Conservation (phyloP, 2,329 filamentous ascomycete species). For the Ophiocordyceps camponoti-saundersi region DNA sequence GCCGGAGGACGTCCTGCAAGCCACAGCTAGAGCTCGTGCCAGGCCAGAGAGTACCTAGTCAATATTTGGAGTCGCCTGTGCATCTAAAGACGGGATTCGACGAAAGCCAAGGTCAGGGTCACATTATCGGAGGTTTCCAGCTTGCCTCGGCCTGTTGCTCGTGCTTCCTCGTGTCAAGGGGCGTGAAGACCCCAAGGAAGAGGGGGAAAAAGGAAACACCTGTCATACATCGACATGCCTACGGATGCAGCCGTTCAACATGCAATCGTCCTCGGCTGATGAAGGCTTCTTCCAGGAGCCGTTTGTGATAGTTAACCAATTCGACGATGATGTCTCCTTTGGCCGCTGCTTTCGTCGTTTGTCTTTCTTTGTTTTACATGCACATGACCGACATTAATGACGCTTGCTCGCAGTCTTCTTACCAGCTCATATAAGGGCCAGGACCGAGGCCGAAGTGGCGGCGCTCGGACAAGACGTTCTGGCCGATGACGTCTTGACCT, state of each 20-base stretch:
- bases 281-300: slow-evolving; percentile 39
- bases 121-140: too few species aligned
- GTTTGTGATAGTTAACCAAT: slow-evolving; percentile 36
- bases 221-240: too few species aligned
- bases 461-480: slow-evolving; percentile 35
- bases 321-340: slow-evolving; percentile 34
- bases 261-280: slow-evolving; percentile 27
- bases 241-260: slow-evolving; percentile 6
- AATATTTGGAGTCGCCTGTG: too few species aligned
- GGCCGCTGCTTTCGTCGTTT: slow-evolving; percentile 33
- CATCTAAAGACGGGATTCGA: too few species aligned
- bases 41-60: too few species aligned
- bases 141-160: too few species aligned
- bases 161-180: too few species aligned
- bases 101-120: too few species aligned
- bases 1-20: too few species aligned
- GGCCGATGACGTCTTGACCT: slow-evolving; percentile 34
- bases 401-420: slow-evolving; percentile 26
- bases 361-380: slow-evolving; percentile 2
- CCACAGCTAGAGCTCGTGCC: too few species aligned
- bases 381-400: not conserved
- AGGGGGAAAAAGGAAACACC: too few species aligned
- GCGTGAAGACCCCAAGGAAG: too few species aligned
- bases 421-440: slow-evolving; percentile 18
- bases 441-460: slow-evolving; percentile 25